Conservation (phyloP, 768 basidiomycete genomes). For the Suillus alpinus region DNA sequence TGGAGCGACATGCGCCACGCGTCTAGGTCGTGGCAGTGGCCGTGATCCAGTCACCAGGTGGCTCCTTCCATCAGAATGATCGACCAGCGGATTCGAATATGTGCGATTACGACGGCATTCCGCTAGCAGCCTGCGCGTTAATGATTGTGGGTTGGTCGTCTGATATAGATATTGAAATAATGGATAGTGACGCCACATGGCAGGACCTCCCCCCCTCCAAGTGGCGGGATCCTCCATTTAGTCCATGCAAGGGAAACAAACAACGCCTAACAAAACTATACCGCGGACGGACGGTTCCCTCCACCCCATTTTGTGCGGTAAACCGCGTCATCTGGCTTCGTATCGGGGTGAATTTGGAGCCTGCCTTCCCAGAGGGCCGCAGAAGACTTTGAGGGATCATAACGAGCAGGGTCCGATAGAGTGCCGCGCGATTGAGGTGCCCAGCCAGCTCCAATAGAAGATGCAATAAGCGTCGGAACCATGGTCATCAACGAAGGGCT, state of each 20-base stretch:
- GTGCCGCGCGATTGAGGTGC: constrained; percentile 52
- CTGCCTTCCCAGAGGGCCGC: constrained; percentile 84
- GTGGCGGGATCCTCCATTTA: background rate
- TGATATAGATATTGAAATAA: constrained; percentile 5
- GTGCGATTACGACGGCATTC: constrained; percentile 1
- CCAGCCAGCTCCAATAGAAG: constrained; percentile 71
- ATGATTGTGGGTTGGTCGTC: background rate
- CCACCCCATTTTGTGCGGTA: constrained; percentile 32
- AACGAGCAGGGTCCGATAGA: constrained; percentile 70
- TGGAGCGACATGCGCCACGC: background rate
- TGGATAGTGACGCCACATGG: background rate
- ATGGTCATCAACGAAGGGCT: constrained; percentile 73
- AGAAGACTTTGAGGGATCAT: constrained; percentile 77
- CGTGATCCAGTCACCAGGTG: background rate
- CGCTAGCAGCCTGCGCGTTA: background rate
- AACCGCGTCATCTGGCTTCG: constrained; percentile 60
- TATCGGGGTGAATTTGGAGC: constrained; percentile 86
- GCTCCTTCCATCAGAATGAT: constrained; percentile 3
- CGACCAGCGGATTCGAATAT: background rate
- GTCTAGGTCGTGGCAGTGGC: background rate
- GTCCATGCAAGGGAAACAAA: background rate
- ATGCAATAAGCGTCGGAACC: constrained; percentile 72
- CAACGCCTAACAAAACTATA: background rate
- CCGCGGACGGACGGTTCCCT: constrained; percentile 14
- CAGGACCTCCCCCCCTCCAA: background rate